Conservation (phyloP, 1,284 basidiomycete species). For the Psilocybe mexicana region DNA sequence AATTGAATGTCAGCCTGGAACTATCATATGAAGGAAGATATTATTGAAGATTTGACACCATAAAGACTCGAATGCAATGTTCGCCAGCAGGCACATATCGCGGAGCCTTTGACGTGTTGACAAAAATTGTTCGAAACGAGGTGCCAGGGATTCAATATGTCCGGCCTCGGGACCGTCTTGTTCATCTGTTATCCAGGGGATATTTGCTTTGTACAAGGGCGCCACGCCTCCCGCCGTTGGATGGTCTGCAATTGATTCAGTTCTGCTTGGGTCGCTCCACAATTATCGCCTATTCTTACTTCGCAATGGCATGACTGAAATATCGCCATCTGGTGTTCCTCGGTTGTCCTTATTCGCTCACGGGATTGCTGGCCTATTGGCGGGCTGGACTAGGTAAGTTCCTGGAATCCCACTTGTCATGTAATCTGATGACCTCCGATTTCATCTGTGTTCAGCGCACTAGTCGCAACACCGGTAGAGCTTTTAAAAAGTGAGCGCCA, state of each 20-base stretch:
- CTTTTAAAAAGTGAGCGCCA: slow-evolving; percentile 54
- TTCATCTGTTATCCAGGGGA: slow-evolving; percentile 35
- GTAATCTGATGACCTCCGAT: neutral
- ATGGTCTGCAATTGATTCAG: slow-evolving; percentile 76
- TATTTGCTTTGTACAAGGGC: slow-evolving; percentile 67
- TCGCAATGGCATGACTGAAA: slow-evolving; percentile 54
- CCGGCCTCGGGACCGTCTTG: neutral
- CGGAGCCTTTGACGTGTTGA: slow-evolving; percentile 67
- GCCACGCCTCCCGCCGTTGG: slow-evolving; percentile 75
- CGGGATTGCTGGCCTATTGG: slow-evolving; percentile 70
- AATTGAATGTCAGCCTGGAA: neutral
- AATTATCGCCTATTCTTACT: slow-evolving; percentile 70
- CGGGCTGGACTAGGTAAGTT: slow-evolving; percentile 70
- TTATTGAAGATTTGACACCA: slow-evolving; percentile 62
- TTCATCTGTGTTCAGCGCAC: slow-evolving; percentile 41
- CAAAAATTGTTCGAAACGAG: slow-evolving; percentile 66
- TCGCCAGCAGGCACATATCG: slow-evolving; percentile 69
- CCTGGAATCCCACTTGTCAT: slow-evolving; percentile 2
- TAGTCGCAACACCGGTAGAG: slow-evolving; percentile 74
- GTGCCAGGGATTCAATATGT: slow-evolving; percentile 33
- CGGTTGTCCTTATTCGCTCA: slow-evolving; percentile 61
- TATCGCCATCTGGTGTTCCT: slow-evolving; percentile 40
- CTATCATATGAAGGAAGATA: neutral
- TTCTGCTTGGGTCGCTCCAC: slow-evolving; percentile 75
- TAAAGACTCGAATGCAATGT: slow-evolving; percentile 78